These are phyloP conservation scores for Dioszegia hungarica DNA, from an alignment of 768 basidiomycete species.

Conservation along the genomic window DNA sequence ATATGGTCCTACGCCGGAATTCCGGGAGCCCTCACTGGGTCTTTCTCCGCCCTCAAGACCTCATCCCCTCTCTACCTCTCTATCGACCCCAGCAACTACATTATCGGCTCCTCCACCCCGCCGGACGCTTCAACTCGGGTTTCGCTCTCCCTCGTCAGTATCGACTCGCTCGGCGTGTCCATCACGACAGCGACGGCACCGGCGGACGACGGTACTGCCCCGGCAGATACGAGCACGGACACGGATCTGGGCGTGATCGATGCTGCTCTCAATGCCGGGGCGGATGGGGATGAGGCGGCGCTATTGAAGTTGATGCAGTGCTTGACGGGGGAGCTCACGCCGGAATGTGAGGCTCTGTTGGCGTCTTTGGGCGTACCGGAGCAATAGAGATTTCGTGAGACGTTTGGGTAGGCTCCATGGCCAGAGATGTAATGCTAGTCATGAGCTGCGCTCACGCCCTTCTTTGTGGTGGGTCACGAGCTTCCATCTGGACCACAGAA, in stretches of 20 bases:
- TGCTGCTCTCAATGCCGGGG: neutral
- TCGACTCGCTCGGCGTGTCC: neutral
- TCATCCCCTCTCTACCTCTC: neutral
- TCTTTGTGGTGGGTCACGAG: too few relatives aligned
- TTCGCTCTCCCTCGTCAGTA: neutral
- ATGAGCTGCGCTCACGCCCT: neutral
- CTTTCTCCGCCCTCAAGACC: conserved; percentile 1
- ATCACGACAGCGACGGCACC: neutral
- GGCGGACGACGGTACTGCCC: neutral
- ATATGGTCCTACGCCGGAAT: conserved; percentile 8
- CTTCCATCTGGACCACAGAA: too few relatives aligned
- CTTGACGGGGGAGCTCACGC: neutral
- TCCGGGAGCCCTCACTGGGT: neutral
- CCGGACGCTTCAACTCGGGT: neutral
- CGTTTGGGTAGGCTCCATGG: too few relatives aligned
- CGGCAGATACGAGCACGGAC: neutral
- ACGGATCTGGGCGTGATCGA: neutral
- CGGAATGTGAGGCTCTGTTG: conserved; percentile 4
- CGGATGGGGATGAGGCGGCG: conserved; percentile 1
- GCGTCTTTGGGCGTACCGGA: neutral
- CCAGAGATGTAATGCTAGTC: too few relatives aligned
- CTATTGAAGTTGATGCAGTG: neutral
- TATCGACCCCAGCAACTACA: neutral
- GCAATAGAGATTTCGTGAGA: too few relatives aligned
- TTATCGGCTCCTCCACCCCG: neutral